These are phyloP conservation scores for Protomyces inundatus DNA, from an alignment of 1,139 yeast species.

Conservation along the genomic window DNA sequence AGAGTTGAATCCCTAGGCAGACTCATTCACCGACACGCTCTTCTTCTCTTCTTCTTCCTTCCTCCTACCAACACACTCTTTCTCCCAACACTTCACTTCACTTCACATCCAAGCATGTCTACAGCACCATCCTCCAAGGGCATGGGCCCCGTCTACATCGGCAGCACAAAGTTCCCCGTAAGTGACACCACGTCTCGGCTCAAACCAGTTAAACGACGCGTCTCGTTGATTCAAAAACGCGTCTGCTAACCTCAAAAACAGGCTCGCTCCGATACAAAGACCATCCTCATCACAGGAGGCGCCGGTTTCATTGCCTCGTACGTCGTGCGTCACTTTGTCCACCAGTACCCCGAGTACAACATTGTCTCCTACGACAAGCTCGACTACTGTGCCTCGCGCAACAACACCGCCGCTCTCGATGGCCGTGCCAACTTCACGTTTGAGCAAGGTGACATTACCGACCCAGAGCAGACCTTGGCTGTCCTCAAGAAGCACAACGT, in stretches of 20 bases:
- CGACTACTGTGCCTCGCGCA: conserved; percentile 39
- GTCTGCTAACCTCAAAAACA: not conserved
- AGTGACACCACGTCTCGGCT: not conserved
- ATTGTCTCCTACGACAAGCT: conserved; percentile 51
- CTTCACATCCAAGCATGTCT: conserved; percentile 4
- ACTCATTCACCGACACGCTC: too few relatives aligned
- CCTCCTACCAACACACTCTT: not conserved
- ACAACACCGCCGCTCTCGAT: conserved; percentile 36
- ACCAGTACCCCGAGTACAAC: conserved; percentile 42
- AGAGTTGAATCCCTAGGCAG: too few relatives aligned
- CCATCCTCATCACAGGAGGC: conserved; percentile 52
- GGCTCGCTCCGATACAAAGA: conserved; percentile 22
- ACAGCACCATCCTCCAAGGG: conserved; percentile 1
- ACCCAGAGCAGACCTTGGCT: conserved; percentile 34
- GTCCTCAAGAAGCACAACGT: conserved; percentile 36
- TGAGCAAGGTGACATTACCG: conserved; percentile 44
- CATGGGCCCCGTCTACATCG: conserved; percentile 29
- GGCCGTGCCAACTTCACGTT: conserved; percentile 36
- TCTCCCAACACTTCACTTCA: not conserved
- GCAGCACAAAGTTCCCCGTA: conserved; percentile 30
- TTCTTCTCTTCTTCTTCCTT: too few relatives aligned
- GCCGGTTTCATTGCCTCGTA: conserved; percentile 58
- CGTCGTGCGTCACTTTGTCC: conserved; percentile 44
- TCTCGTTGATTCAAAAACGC: not conserved
- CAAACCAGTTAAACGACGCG: not conserved